phyloP scores from a whole-genome alignment of 2,329 filamentous ascomycete species.

The Aspergillus sp. region DNA sequence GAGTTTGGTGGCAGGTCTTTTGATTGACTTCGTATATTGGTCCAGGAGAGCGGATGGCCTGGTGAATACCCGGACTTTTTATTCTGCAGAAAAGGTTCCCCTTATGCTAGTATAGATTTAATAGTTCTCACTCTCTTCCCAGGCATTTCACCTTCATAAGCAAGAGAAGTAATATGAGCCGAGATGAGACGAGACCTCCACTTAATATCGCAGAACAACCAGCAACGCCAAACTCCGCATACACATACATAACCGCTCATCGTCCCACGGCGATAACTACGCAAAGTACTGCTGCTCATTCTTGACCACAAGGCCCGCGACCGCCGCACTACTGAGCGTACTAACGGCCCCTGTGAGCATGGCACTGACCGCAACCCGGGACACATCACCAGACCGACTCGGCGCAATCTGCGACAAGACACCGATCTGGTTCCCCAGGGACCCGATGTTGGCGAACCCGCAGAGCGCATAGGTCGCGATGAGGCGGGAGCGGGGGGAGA shows the following conservation, averaged over 20 bases:
- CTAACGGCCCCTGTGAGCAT: conserved; percentile 68
- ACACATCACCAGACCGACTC: conserved; percentile 62
- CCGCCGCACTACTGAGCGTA: conserved; percentile 67
- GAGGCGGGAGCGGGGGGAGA: conserved; percentile 62
- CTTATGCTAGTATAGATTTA: background rate
- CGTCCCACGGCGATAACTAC: too few species aligned
- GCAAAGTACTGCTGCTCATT: conserved; percentile 30
- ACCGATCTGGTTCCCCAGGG: conserved; percentile 81
- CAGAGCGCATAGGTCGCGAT: conserved; percentile 83
- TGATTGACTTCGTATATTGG: conserved; percentile 1
- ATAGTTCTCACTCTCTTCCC: too few species aligned
- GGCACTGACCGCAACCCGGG: conserved; percentile 64
- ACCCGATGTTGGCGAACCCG: conserved; percentile 75
- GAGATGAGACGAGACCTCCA: too few species aligned
- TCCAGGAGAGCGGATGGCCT: conserved; percentile 3
- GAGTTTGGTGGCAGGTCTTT: conserved; percentile 9
- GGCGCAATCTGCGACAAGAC: conserved; percentile 75
- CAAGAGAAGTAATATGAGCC: too few species aligned
- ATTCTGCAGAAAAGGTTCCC: too few species aligned
- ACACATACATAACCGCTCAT: background rate
- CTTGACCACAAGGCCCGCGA: conserved; percentile 66
- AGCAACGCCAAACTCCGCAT: too few species aligned
- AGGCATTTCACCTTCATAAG: too few species aligned
- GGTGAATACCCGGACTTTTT: conserved; percentile 3
- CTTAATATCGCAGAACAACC: too few species aligned